Conservation (phyloP, 768 basidiomycete species). For the Coprinellus micaceus region DNA sequence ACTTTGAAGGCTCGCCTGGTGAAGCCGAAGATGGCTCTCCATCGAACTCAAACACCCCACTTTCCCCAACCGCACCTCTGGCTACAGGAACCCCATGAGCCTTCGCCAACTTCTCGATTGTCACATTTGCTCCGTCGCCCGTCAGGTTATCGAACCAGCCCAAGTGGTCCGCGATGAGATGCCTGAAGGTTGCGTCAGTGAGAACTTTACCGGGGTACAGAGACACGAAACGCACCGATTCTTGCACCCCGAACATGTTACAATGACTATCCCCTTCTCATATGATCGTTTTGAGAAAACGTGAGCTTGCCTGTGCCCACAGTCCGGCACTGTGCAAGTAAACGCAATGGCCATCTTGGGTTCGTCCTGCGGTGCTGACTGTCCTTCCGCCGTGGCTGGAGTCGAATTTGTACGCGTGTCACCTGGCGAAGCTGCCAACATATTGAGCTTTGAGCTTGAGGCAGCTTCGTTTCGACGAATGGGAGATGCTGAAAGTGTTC, state of each 20-base stretch:
- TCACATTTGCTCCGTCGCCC: conserved; percentile 65
- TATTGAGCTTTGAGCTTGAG: background rate
- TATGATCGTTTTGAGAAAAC: conserved; percentile 85
- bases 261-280: conserved; percentile 81
- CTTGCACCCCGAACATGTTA: conserved; percentile 88
- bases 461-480: background rate
- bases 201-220: background rate
- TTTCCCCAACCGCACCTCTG: conserved; percentile 44
- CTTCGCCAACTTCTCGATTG: conserved; percentile 77
- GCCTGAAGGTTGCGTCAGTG: conserved; percentile 36
- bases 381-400: background rate
- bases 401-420: background rate
- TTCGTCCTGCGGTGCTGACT: conserved; percentile 31
- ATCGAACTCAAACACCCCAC: conserved; percentile 53
- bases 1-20: background rate
- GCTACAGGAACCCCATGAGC: conserved; percentile 76
- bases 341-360: conserved; percentile 75
- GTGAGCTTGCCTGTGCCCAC: conserved; percentile 77
- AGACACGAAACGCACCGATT: conserved; percentile 51
- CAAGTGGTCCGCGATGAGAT: conserved; percentile 85
- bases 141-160: conserved; percentile 90
- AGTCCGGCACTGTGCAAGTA: conserved; percentile 77
- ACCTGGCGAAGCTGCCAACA: background rate
- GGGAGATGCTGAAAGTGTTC: background rate
- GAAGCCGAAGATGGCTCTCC: background rate